Base-by-base conservation (phyloP, 1,139 yeast genomes). In the Yamadazyma songkhlaensis region DNA sequence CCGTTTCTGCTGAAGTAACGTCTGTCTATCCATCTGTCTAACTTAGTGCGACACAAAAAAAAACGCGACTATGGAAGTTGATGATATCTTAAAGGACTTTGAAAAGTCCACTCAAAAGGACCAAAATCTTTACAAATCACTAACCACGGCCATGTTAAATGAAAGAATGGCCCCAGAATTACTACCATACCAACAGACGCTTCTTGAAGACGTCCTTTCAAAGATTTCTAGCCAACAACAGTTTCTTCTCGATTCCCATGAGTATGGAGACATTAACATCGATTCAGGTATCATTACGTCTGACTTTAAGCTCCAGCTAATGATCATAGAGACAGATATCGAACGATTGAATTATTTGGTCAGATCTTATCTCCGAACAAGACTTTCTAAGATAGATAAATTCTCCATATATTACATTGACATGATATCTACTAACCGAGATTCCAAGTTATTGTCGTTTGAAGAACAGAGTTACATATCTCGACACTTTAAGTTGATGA, bases 101-200 rank as follows among this genome's bases (percentile, higher is more conserved):
- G 87, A 81, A 11, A 42, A 47, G 14, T 42, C 47, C 14, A 36
- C 35, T 9, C 15, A 15, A 29, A 55, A 33, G 25, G 46, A 23
- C 35, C 28, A 4, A 42, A 45, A 45, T 30, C 17, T 48, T 10
- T 48, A 48, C 29, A 35, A 43, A 6, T 25, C 39, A 17, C 39
- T 48, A 20, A 36, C 49, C 1, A 72, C 69, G 26, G 78, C 81
- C 2, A 90, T 96, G 97, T 61, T 85, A 28, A 77, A 84, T 39
- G 98, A 92, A 56, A 69, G 96, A 40, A 79, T 80, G 74, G 72
- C 94, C 0, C 97, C 97, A 0, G 96, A 86, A 42, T 59, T 92
- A 10, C 64, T 90, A 26, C 86, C 84, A 0, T 90, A 84, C 54
- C 80, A 87, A 44, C 73, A 72, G 17, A 66, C 60, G 1, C 62